Percentiles rank a stretch among this genome's conserved stretches.
Conservation (phyloP, 805 yeast species). For the Kluyveromyces wickerhamii region DNA sequence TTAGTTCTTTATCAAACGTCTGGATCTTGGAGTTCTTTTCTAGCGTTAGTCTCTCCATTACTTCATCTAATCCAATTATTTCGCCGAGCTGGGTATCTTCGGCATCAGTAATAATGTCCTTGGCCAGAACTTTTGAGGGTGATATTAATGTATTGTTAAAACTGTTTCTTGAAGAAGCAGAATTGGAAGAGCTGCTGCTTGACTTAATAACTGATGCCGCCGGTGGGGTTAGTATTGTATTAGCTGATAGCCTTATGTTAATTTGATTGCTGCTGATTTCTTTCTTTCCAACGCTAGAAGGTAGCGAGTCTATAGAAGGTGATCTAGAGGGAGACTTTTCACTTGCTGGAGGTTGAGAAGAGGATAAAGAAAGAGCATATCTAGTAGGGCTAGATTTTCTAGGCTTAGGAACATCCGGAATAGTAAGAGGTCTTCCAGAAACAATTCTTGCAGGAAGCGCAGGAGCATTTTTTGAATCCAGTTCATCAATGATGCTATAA, state of each 20-base stretch:
- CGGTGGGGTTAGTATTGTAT: background rate
- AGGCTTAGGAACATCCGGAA: conserved; percentile 23
- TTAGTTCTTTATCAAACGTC: conserved; percentile 24
- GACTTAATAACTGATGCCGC: background rate
- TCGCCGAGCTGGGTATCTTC: background rate
- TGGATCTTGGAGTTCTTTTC: conserved; percentile 20
- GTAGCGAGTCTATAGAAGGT: background rate
- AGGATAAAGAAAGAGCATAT: conserved; percentile 3
- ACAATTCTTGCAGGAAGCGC: background rate
- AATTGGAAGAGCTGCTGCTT: background rate
- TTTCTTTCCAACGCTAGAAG: background rate
- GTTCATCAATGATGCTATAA: conserved; percentile 18
- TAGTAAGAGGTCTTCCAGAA: conserved; percentile 1
- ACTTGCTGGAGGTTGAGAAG: too few species aligned
- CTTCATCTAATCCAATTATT: conserved; percentile 3
- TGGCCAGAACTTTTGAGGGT: background rate
- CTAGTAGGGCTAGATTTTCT: conserved; percentile 21
- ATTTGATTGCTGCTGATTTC: background rate
- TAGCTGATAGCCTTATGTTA: too few species aligned
- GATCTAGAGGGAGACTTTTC: too few species aligned
- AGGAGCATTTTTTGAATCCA: conserved; percentile 1
- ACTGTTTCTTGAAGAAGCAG: background rate
- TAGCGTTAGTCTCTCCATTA: conserved; percentile 8
- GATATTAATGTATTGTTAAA: background rate
- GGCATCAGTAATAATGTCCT: conserved; percentile 3